These are phyloP conservation scores for Aspergillus intermedius DNA, from an alignment of 2,329 filamentous ascomycete species.

Conservation along the genomic window DNA sequence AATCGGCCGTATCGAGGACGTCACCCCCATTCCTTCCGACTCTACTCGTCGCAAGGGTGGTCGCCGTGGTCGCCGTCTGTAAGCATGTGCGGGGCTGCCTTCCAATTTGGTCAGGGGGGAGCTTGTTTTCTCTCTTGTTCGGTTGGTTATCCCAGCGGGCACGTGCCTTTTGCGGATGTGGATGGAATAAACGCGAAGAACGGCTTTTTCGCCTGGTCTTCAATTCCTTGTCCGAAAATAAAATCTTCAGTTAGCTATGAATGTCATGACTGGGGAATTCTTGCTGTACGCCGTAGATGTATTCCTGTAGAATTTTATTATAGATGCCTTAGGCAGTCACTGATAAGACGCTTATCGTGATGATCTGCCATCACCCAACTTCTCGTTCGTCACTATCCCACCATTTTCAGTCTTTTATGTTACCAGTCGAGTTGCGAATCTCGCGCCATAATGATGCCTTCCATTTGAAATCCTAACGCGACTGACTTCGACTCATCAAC, in stretches of 20 bases:
- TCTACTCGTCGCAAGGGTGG: slow-evolving; percentile 99
- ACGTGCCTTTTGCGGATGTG: slow-evolving; percentile 30
- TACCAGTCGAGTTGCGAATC: too few species aligned
- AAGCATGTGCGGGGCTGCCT: slow-evolving; percentile 44
- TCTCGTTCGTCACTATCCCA: too few species aligned
- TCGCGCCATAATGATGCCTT: too few species aligned
- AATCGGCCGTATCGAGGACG: slow-evolving; percentile 99
- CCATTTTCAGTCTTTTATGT: too few species aligned
- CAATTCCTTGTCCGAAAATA: slow-evolving; percentile 32
- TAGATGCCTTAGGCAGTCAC: too few species aligned
- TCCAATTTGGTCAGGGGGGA: slow-evolving; percentile 16
- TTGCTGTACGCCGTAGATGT: not conserved
- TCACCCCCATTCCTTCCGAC: slow-evolving; percentile 97
- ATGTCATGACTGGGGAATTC: not conserved
- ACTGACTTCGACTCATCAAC: not conserved
- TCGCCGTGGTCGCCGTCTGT: slow-evolving; percentile 99
- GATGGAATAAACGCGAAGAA: slow-evolving; percentile 50
- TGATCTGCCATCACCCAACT: too few species aligned
- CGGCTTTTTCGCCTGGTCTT: slow-evolving; percentile 49
- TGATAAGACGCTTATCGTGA: too few species aligned
- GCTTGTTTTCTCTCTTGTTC: slow-evolving; percentile 19
- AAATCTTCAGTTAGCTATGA: not conserved
- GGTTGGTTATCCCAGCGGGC: slow-evolving; percentile 2
- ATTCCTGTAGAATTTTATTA: too few species aligned
- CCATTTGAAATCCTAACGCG: too few species aligned